phyloP scores from a whole-genome alignment of 2,329 filamentous ascomycete genomes.

The Phialocephala subalpina region DNA sequence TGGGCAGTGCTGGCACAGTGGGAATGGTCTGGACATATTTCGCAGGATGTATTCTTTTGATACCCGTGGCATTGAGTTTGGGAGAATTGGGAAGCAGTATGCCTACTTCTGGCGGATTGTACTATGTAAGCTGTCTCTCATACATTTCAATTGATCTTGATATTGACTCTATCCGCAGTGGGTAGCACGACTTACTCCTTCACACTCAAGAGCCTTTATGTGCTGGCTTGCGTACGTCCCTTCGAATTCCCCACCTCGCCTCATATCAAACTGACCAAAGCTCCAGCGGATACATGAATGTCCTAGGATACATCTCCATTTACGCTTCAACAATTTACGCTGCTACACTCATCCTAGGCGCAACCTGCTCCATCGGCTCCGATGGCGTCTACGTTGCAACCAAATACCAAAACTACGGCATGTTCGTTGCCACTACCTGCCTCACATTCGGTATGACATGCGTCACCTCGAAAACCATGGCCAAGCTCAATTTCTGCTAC shows the following conservation, averaged over 20 bases:
- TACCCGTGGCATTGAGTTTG: constrained; percentile 43
- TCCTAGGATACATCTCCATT: constrained; percentile 44
- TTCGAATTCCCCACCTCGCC: background rate
- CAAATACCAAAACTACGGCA: constrained; percentile 44
- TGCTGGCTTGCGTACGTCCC: constrained; percentile 45
- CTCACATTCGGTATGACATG: constrained; percentile 45
- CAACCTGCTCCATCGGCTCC: constrained; percentile 38
- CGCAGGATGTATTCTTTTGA: constrained; percentile 41
- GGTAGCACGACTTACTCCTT: constrained; percentile 44
- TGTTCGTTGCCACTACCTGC: constrained; percentile 41
- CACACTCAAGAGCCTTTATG: constrained; percentile 42
- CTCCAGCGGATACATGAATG: constrained; percentile 44
- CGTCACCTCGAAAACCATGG: constrained; percentile 39
- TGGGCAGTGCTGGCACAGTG: constrained; percentile 41
- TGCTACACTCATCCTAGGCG: constrained; percentile 43
- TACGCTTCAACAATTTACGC: constrained; percentile 46
- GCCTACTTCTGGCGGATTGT: constrained; percentile 44
- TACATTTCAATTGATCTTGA: background rate
- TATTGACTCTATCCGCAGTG: constrained; percentile 34
- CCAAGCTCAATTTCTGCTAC: constrained; percentile 42
- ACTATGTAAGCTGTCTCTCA: constrained; percentile 36
- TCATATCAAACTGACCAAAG: constrained; percentile 15
- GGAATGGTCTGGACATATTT: constrained; percentile 45
- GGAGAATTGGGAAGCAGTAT: constrained; percentile 44
- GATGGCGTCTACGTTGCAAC: constrained; percentile 37